A percentile compares a stretch with the other conserved stretches of the same genome.
Conservation (phyloP, 2,329 filamentous ascomycete species). For the Elsinoe australis region DNA sequence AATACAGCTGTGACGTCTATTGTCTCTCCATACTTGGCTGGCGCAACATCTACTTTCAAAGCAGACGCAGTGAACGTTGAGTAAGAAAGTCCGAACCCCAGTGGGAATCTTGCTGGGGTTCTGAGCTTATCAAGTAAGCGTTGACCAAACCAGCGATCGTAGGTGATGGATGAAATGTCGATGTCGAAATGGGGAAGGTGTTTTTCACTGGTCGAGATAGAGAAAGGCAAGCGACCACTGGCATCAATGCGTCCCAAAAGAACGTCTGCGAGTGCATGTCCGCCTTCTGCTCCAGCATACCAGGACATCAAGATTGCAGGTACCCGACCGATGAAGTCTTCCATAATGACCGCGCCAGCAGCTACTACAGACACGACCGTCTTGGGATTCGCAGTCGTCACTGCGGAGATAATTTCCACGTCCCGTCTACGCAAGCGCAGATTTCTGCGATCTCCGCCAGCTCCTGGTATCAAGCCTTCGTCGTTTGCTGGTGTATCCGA, state of each 20-base stretch:
- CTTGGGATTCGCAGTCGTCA: slow-evolving; percentile 12
- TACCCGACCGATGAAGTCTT: slow-evolving; percentile 18
- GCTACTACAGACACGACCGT: slow-evolving; percentile 16
- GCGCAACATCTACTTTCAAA: background rate
- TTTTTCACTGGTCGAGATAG: slow-evolving; percentile 21
- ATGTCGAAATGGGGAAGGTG: slow-evolving; percentile 25
- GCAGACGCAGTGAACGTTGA: background rate
- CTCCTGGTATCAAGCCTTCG: slow-evolving; percentile 4
- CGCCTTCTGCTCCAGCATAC: slow-evolving; percentile 21
- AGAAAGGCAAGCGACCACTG: slow-evolving; percentile 20
- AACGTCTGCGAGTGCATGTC: slow-evolving; percentile 21
- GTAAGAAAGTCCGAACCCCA: slow-evolving; percentile 18
- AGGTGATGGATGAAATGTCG: slow-evolving; percentile 22
- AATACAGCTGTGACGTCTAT: background rate
- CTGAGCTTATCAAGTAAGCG: slow-evolving; percentile 23
- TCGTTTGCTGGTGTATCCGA: slow-evolving; percentile 3
- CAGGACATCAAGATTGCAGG: slow-evolving; percentile 19
- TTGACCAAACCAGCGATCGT: slow-evolving; percentile 26
- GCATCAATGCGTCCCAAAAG: slow-evolving; percentile 19
- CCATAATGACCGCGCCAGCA: slow-evolving; percentile 20
- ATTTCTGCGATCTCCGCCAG: slow-evolving; percentile 19
- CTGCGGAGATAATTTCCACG: slow-evolving; percentile 17
- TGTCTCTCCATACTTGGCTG: background rate
- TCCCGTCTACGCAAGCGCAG: slow-evolving; percentile 16
- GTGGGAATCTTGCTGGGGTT: slow-evolving; percentile 21